Percentiles rank a stretch among this genome's conserved stretches.
These are phyloP conservation scores for Euryodendron excelsum DNA, from an alignment of 148 eudicot species.

Conservation along the genomic window DNA sequence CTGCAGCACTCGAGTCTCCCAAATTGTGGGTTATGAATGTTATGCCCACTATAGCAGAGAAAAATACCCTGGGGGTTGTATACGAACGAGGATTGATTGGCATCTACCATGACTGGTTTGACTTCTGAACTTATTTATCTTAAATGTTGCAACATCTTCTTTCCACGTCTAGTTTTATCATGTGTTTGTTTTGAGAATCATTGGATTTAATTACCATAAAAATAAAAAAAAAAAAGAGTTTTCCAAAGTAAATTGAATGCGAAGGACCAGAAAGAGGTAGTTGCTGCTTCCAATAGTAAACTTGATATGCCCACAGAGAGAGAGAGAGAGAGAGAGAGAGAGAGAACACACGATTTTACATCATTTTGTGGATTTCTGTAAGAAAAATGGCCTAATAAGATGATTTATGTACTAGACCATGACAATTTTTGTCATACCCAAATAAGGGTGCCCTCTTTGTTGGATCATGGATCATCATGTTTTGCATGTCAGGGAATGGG, in stretches of 20 bases:
- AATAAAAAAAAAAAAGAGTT: no score
- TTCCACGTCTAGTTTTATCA: neutral
- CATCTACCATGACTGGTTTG: slow-evolving; percentile 92
- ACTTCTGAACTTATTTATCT: slow-evolving; percentile 5
- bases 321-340: neutral
- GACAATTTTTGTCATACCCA: no score
- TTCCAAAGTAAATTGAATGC: neutral
- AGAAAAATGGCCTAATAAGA: neutral
- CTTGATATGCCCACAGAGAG: neutral
- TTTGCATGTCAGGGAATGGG: neutral
- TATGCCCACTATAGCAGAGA: slow-evolving; percentile 81
- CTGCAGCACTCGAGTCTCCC: slow-evolving; percentile 84
- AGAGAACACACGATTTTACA: neutral
- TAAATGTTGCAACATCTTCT: neutral
- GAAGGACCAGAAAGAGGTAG: neutral
- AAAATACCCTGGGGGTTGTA: slow-evolving; percentile 74
- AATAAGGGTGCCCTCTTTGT: neutral
- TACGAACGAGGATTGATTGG: slow-evolving; percentile 90
- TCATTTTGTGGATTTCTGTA: neutral
- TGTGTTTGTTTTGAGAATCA: neutral
- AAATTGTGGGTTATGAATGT: slow-evolving; percentile 98
- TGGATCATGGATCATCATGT: neutral
- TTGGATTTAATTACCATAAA: neutral
- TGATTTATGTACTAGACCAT: neutral
- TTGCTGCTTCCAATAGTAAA: neutral